These are phyloP conservation scores for Picea glauca DNA, from an alignment of 75 land plant species.

Conservation along the genomic window DNA sequence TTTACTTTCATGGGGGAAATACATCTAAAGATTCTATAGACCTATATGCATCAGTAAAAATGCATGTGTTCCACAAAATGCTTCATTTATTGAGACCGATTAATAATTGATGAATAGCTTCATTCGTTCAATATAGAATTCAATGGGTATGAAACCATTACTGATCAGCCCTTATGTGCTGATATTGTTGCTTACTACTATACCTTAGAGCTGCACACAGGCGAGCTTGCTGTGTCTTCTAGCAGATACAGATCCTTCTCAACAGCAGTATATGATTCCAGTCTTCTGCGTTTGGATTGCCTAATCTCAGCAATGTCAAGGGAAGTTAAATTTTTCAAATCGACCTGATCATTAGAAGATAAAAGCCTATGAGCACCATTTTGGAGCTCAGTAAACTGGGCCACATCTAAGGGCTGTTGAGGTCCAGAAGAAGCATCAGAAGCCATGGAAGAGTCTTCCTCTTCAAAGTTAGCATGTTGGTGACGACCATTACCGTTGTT, in stretches of 20 bases:
- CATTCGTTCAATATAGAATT: too few relatives aligned
- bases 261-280: neutral
- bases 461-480: constrained; percentile 2
- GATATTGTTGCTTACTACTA: neutral
- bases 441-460: constrained; percentile 40
- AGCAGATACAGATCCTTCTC: constrained; percentile 15
- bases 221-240: constrained; percentile 67
- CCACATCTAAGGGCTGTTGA: constrained; percentile 23
- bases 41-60: too few relatives aligned
- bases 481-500: constrained; percentile 21
- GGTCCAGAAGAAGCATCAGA: constrained; percentile 71
- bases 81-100: too few relatives aligned
- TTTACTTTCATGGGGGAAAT: too few relatives aligned
- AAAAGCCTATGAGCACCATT: neutral
- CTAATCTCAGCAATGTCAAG: constrained; percentile 3
- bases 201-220: constrained; percentile 20
- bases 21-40: too few relatives aligned
- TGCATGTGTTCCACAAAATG: too few relatives aligned
- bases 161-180: too few relatives aligned
- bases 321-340: neutral
- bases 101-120: too few relatives aligned
- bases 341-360: neutral
- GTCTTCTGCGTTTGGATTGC: constrained; percentile 17
- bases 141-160: too few relatives aligned
- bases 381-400: neutral